Evolutionary conservation across 495 filamentous ascomycete species (phyloP).

Genomic region (Antarctomyces pellizariae): DNA sequence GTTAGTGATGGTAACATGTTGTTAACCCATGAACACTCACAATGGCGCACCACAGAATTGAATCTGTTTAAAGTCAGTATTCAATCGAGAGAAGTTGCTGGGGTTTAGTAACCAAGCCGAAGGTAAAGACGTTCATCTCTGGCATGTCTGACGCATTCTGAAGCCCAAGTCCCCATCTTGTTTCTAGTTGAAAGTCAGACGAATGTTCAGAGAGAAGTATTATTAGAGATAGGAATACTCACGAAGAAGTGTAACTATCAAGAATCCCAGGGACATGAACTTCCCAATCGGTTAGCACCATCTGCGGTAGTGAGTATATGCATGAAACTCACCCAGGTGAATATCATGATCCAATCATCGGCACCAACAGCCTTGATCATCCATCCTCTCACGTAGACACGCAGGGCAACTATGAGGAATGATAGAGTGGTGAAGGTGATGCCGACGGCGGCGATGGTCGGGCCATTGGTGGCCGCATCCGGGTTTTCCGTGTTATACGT

Average conservation of each 20-base stretch:
- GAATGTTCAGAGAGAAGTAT: no score
- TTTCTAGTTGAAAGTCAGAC: constrained; percentile 11
- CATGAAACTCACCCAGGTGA: constrained; percentile 15
- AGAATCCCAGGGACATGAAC: constrained; percentile 12
- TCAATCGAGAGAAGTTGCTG: not conserved
- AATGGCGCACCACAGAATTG: constrained; percentile 20
- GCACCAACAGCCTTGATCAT: constrained; percentile 16
- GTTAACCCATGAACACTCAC: no score
- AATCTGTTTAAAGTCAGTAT: constrained; percentile 10
- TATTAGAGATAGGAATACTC: constrained; percentile 4
- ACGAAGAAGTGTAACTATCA: constrained; percentile 13
- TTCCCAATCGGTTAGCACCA: constrained; percentile 1
- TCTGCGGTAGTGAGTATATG: constrained; percentile 1
- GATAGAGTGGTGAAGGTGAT: constrained; percentile 14
- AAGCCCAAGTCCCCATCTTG: constrained; percentile 20
- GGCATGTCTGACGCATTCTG: constrained; percentile 14
- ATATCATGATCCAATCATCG: constrained; percentile 18
- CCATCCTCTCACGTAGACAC: constrained; percentile 15
- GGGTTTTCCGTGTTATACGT: constrained; percentile 16
- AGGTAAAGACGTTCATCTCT: constrained; percentile 14
- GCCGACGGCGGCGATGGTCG: constrained; percentile 14
- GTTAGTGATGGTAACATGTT: not conserved
- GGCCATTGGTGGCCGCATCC: constrained; percentile 16
- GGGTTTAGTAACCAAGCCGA: constrained; percentile 14
- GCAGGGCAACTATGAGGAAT: constrained; percentile 14